Evolutionary conservation across 2,329 filamentous ascomycete genomes (phyloP).

Genomic region (Claviceps sp.): DNA sequence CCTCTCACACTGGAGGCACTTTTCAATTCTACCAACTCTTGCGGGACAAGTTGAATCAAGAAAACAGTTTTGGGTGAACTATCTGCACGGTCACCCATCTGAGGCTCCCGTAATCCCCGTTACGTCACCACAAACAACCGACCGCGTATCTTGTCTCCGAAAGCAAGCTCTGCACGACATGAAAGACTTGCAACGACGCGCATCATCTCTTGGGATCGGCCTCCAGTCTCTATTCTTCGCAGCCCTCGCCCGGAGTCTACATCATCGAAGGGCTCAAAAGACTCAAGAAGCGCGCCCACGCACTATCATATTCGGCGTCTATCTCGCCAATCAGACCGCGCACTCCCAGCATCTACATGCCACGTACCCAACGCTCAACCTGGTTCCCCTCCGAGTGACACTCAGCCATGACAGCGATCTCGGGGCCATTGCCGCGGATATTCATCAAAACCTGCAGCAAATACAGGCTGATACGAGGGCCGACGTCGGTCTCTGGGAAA

Average conservation of each 20-base stretch:
- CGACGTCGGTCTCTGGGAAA: constrained; percentile 55
- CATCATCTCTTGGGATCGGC: constrained; percentile 43
- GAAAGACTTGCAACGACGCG: constrained; percentile 15
- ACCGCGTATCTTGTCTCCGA: constrained; percentile 25
- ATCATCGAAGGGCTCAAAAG: constrained; percentile 18
- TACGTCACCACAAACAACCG: not conserved
- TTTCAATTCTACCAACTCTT: constrained; percentile 7
- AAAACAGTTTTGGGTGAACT: constrained; percentile 27
- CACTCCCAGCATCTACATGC: constrained; percentile 29
- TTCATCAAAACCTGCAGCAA: constrained; percentile 54
- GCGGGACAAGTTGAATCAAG: constrained; percentile 8
- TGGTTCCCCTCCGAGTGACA: constrained; percentile 56
- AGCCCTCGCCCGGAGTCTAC: constrained; percentile 41
- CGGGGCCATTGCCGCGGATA: constrained; percentile 36
- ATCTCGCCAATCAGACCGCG: constrained; percentile 62
- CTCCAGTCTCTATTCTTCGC: constrained; percentile 68
- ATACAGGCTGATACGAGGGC: constrained; percentile 39
- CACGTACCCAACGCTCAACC: constrained; percentile 60
- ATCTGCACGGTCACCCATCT: constrained; percentile 16
- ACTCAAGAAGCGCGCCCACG: constrained; percentile 4
- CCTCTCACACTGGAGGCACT: constrained; percentile 15
- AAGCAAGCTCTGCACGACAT: constrained; percentile 31
- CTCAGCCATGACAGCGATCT: constrained; percentile 21
- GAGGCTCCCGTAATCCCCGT: not conserved
- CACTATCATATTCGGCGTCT: constrained; percentile 58